phyloP scores from a whole-genome alignment of 352 stramenopile genomes.

The Phytopythium ostracodes region DNA sequence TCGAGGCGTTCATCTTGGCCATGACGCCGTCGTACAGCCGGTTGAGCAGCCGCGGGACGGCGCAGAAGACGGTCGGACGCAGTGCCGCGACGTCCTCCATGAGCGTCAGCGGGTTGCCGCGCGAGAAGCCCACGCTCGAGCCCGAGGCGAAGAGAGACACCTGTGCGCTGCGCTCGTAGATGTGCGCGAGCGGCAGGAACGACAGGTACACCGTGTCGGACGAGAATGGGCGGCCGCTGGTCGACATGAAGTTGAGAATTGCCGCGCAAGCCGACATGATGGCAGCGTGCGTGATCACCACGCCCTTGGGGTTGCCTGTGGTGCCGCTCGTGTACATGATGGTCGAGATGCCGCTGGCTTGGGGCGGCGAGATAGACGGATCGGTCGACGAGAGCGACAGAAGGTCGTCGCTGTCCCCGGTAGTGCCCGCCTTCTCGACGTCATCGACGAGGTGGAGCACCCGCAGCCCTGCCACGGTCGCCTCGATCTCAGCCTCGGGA shows the following conservation, averaged over 20 bases:
- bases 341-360: slow-evolving; percentile 81
- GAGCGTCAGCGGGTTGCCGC: slow-evolving; percentile 86
- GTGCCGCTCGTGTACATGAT: slow-evolving; percentile 96
- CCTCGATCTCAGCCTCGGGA: slow-evolving; percentile 30
- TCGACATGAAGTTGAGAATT: slow-evolving; percentile 26
- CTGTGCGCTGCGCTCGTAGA: slow-evolving; percentile 89
- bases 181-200: slow-evolving; percentile 96
- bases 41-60: slow-evolving; percentile 94
- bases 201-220: slow-evolving; percentile 90
- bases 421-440: slow-evolving; percentile 30
- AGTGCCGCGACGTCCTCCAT: slow-evolving; percentile 91
- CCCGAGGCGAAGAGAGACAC: slow-evolving; percentile 64
- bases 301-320: slow-evolving; percentile 95
- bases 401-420: slow-evolving; percentile 18
- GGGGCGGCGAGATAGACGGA: slow-evolving; percentile 22
- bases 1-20: slow-evolving; percentile 33
- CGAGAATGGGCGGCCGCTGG: slow-evolving; percentile 37
- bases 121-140: slow-evolving; percentile 88
- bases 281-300: slow-evolving; percentile 91
- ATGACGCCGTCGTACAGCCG: slow-evolving; percentile 95
- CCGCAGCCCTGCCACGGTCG: slow-evolving; percentile 27
- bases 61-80: slow-evolving; percentile 90
- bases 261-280: slow-evolving; percentile 30
- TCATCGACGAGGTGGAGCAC: slow-evolving; percentile 30
- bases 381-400: neutral